Conservation (phyloP, 805 yeast species). For the Yamadazyma insecticola region DNA sequence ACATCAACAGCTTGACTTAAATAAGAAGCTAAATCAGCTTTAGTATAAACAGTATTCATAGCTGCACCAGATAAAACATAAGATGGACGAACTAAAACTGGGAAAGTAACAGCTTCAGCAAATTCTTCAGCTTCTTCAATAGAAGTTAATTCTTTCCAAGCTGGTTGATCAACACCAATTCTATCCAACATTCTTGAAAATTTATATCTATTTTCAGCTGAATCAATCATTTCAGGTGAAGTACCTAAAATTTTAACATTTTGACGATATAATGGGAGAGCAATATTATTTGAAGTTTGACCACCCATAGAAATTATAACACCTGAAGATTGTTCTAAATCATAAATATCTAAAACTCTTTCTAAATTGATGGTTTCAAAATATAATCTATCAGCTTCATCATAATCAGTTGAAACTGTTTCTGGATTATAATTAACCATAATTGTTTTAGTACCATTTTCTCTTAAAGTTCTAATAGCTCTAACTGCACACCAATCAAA, state of each 20-base stretch:
- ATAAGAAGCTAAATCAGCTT: slow-evolving; percentile 82
- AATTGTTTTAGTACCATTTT: slow-evolving; percentile 71
- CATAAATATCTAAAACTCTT: slow-evolving; percentile 91
- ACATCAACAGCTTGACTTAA: slow-evolving; percentile 94
- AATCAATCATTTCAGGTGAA: slow-evolving; percentile 96
- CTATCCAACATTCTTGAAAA: slow-evolving; percentile 95
- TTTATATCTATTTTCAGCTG: slow-evolving; percentile 97
- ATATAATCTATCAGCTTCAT: slow-evolving; percentile 95
- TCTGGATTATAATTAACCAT: slow-evolving; percentile 99
- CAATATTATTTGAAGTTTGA: slow-evolving; percentile 96
- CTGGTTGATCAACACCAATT: slow-evolving; percentile 97
- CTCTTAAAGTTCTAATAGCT: slow-evolving; percentile 89
- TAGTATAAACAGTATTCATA: slow-evolving; percentile 92
- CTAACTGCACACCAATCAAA: slow-evolving; percentile 99
- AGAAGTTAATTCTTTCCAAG: slow-evolving; percentile 97
- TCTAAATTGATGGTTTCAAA: slow-evolving; percentile 94
- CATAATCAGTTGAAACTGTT: slow-evolving; percentile 97
- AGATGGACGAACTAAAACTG: slow-evolving; percentile 96
- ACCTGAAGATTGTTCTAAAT: slow-evolving; percentile 84
- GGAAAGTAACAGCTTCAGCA: slow-evolving; percentile 87
- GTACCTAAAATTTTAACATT: slow-evolving; percentile 95
- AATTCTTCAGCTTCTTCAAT: slow-evolving; percentile 88
- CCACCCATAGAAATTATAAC: slow-evolving; percentile 98
- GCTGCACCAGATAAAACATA: slow-evolving; percentile 98
- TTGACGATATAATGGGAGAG: slow-evolving; percentile 86